Percentiles rank a stretch among this genome's conserved stretches.
Conservation (phyloP, 2,329 filamentous ascomycete genomes). For the Diaporthe longicolla region DNA sequence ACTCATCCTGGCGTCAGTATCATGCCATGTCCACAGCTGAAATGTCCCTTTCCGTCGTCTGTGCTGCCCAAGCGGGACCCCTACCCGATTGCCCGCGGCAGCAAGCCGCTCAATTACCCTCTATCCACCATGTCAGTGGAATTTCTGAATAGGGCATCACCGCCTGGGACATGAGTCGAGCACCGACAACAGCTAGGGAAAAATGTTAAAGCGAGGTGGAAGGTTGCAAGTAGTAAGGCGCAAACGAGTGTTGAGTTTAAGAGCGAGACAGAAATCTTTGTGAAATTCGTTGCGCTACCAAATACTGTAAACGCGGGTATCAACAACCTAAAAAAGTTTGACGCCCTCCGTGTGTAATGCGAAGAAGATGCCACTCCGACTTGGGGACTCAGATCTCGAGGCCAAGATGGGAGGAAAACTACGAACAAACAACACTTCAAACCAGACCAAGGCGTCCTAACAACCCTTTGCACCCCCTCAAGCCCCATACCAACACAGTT, state of each 20-base stretch:
- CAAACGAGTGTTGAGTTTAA: neutral
- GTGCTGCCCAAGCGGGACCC: constrained; percentile 7
- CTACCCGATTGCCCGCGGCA: constrained; percentile 15
- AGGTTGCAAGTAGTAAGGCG: no score
- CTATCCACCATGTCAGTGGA: neutral
- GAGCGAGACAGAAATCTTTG: constrained; percentile 1
- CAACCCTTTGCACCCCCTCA: constrained; percentile 3
- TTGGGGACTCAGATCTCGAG: neutral
- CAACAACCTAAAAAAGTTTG: constrained; percentile 37
- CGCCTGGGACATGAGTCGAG: constrained; percentile 24
- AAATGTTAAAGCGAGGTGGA: neutral
- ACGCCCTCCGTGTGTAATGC: constrained; percentile 38
- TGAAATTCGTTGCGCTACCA: constrained; percentile 31
- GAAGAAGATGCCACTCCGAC: constrained; percentile 22
- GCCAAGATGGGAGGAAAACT: neutral
- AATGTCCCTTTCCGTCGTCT: neutral
- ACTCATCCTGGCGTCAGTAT: constrained; percentile 1
- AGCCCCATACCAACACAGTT: constrained; percentile 9
- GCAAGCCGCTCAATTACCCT: neutral
- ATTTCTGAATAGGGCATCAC: constrained; percentile 6
- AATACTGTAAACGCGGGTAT: constrained; percentile 38
- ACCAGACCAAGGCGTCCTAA: neutral
- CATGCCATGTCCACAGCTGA: neutral
- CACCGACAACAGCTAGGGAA: neutral
- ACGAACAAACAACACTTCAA: neutral